These are phyloP conservation scores for Ustilago lituana DNA, from an alignment of 1,284 basidiomycete species.

Conservation along the genomic window DNA sequence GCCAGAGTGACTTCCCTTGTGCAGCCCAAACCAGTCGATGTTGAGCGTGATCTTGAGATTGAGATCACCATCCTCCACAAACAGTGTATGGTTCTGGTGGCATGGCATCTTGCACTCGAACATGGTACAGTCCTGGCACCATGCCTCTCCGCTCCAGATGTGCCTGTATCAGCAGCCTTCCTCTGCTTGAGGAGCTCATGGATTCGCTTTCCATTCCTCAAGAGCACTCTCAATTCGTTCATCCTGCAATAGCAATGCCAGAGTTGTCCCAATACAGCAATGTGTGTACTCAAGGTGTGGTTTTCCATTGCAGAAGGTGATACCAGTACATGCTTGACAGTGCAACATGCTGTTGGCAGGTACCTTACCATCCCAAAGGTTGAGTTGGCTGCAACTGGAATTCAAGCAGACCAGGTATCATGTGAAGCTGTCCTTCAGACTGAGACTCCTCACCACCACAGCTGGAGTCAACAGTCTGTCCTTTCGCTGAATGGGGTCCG, in stretches of 20 bases:
- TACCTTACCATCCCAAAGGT: constrained; percentile 2
- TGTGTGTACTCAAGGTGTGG: neutral
- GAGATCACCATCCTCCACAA: constrained; percentile 1
- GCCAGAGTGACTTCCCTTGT: neutral
- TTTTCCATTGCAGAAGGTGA: neutral
- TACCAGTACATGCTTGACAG: neutral
- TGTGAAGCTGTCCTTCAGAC: neutral
- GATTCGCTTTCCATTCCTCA: neutral
- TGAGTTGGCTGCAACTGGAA: neutral
- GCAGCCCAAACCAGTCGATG: constrained; percentile 1
- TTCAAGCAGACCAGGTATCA: neutral
- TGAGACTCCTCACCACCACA: neutral
- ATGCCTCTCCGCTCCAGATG: neutral
- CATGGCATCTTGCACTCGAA: neutral
- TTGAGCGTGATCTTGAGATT: constrained; percentile 7
- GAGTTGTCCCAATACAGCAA: neutral
- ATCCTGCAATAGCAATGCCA: neutral
- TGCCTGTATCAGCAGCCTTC: neutral
- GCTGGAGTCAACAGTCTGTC: neutral
- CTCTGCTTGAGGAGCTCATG: neutral
- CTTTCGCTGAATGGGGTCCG: neutral
- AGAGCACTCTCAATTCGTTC: neutral
- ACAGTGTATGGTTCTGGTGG: neutral
- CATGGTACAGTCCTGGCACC: neutral
- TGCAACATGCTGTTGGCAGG: neutral